Evolutionary conservation across 495 filamentous ascomycete genomes (phyloP).

Genomic region (Cercophora sp.): DNA sequence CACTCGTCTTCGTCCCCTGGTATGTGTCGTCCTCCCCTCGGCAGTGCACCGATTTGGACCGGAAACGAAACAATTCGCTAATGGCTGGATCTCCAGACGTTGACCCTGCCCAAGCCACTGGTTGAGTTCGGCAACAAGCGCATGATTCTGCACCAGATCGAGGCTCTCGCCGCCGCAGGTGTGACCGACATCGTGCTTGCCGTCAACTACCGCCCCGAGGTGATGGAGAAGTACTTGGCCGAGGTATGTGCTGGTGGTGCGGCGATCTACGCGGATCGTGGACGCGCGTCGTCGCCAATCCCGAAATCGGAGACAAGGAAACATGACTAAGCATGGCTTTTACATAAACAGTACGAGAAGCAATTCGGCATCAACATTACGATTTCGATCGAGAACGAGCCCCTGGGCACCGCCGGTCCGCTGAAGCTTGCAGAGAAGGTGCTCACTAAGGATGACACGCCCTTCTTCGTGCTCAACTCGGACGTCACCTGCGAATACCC

Average conservation of each 20-base stretch:
- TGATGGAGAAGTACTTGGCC: conserved; percentile 69
- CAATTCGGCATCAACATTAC: conserved; percentile 90
- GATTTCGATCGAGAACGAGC: conserved; percentile 94
- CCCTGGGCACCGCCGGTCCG: conserved; percentile 91
- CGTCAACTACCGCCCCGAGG: conserved; percentile 97
- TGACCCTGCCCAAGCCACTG: conserved; percentile 94
- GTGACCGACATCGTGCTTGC: conserved; percentile 97
- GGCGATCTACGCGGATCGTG: too few relatives aligned
- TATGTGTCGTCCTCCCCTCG: conserved; percentile 41
- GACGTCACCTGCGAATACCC: conserved; percentile 99
- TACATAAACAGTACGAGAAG: conserved; percentile 77
- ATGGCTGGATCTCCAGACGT: conserved; percentile 55
- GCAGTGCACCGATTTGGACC: background rate
- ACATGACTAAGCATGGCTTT: conserved; percentile 5
- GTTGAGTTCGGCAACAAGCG: conserved; percentile 98
- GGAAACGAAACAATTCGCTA: conserved; percentile 22
- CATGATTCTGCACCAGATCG: conserved; percentile 98
- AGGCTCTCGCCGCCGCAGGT: conserved; percentile 88
- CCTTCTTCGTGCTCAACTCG: conserved; percentile 99
- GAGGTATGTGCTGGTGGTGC: conserved; percentile 48
- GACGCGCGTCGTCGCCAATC: too few relatives aligned
- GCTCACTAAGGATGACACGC: conserved; percentile 84
- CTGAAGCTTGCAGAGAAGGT: conserved; percentile 94
- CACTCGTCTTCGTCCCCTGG: conserved; percentile 94
- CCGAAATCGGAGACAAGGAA: background rate